Evolutionary conservation across 1,284 basidiomycete species (phyloP).

Genomic region (Agaricales sp.): DNA sequence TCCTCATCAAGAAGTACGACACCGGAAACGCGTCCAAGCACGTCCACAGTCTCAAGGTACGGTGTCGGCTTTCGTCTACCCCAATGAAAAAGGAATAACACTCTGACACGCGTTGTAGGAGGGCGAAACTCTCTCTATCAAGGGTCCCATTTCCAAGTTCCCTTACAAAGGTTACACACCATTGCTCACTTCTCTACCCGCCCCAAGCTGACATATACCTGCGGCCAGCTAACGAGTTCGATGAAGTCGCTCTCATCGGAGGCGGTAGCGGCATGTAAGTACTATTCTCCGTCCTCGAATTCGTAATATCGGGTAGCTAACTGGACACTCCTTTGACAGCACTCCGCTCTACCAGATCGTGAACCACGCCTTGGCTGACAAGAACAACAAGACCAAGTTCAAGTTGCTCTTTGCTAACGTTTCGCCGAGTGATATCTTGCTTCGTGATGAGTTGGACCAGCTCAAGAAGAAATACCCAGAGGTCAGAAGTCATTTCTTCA

Average conservation of each 20-base stretch:
- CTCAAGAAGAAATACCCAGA: conserved; percentile 64
- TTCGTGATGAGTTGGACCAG: conserved; percentile 73
- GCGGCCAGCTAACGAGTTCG: conserved; percentile 74
- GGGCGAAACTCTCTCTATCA: conserved; percentile 80
- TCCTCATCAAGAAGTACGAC: conserved; percentile 85
- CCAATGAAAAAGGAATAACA: conserved; percentile 2
- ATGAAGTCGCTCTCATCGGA: conserved; percentile 81
- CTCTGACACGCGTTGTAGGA: conserved; percentile 36
- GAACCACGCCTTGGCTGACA: conserved; percentile 60
- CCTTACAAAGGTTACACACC: conserved; percentile 60
- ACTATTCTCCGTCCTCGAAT: not conserved
- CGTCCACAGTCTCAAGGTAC: conserved; percentile 46
- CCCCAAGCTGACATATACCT: conserved; percentile 5
- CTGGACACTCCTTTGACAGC: conserved; percentile 24
- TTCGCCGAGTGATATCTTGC: conserved; percentile 84
- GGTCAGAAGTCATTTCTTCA: not conserved
- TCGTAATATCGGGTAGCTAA: not conserved
- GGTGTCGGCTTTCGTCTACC: conserved; percentile 5
- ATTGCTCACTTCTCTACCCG: not conserved
- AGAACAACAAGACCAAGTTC: conserved; percentile 88
- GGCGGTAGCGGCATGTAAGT: conserved; percentile 81
- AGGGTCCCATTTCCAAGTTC: conserved; percentile 85
- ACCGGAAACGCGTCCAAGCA: conserved; percentile 74
- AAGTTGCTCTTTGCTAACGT: conserved; percentile 89
- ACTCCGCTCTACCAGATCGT: conserved; percentile 74